Conservation (phyloP, 228 moss, liverwort and hornwort genomes). For the Sphagnum magellanicum region DNA sequence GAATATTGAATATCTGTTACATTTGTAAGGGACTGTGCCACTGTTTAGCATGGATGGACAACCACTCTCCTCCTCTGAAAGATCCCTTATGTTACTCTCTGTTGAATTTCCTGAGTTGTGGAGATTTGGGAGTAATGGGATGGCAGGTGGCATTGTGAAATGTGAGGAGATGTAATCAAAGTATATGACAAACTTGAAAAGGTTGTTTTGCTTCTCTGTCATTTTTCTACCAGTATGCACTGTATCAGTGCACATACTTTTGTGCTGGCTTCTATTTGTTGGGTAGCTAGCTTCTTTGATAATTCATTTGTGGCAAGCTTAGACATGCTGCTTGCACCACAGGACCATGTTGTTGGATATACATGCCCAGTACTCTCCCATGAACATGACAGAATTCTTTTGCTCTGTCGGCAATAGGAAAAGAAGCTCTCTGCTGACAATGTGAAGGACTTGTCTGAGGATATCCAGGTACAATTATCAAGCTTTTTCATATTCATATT, state of each 20-base stretch:
- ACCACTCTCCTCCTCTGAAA: too few species aligned
- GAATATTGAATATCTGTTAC: too few species aligned
- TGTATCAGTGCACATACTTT: too few species aligned
- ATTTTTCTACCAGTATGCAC: background rate
- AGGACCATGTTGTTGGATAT: too few species aligned
- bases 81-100: too few species aligned
- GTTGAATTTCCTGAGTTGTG: too few species aligned
- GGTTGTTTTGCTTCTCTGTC: constrained; percentile 6
- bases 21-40: too few species aligned
- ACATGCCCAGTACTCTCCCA: background rate
- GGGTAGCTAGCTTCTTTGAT: too few species aligned
- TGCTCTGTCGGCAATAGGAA: constrained; percentile 41
- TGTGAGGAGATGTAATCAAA: constrained; percentile 85
- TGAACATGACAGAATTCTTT: background rate
- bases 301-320: too few species aligned
- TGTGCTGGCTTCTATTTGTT: too few species aligned
- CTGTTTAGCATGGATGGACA: too few species aligned
- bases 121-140: background rate
- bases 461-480: constrained; percentile 64
- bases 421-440: constrained; percentile 86
- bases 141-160: constrained; percentile 64
- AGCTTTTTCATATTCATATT: background rate
- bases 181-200: constrained; percentile 84
- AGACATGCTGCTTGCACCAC: too few species aligned
- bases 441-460: constrained; percentile 71